phyloP scores from a whole-genome alignment of 495 filamentous ascomycete genomes.

The Massariosphaeria phaeospora region DNA sequence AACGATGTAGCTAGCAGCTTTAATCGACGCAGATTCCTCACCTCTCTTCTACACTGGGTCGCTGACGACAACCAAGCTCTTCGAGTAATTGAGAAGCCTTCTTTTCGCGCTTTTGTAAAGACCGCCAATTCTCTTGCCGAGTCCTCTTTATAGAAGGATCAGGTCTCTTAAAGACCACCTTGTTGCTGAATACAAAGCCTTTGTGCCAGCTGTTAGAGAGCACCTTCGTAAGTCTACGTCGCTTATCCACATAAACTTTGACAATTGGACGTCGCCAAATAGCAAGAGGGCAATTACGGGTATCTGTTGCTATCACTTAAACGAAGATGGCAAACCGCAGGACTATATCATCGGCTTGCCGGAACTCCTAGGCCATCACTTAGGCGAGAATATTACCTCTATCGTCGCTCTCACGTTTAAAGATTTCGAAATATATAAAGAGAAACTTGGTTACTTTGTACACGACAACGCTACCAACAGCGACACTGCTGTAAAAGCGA shows the following conservation, averaged over 20 bases:
- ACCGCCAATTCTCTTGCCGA: not conserved
- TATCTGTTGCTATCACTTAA: not conserved
- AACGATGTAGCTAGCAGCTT: no score
- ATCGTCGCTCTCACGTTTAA: conserved; percentile 1
- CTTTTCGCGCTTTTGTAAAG: not conserved
- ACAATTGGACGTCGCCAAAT: conserved; percentile 6
- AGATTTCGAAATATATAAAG: not conserved
- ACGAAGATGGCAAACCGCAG: not conserved
- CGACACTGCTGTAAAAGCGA: not conserved
- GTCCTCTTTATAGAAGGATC: not conserved
- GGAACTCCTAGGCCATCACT: not conserved
- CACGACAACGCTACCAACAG: conserved; percentile 10
- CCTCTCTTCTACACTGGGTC: no score
- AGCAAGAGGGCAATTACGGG: not conserved
- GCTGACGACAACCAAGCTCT: not conserved
- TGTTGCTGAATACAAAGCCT: conserved; percentile 1
- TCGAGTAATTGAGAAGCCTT: not conserved
- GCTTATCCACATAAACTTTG: not conserved
- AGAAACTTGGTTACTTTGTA: conserved; percentile 8
- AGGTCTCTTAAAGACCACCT: not conserved
- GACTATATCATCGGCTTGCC: conserved; percentile 8
- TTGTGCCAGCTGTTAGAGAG: not conserved
- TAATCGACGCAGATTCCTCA: no score
- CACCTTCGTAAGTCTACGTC: not conserved
- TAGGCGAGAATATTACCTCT: conserved; percentile 1